Evolutionary conservation across 2,329 filamentous ascomycete genomes (phyloP), one percentile per base, ranked within the genome.

Genomic region (Daldinia eschscholtzii): DNA sequence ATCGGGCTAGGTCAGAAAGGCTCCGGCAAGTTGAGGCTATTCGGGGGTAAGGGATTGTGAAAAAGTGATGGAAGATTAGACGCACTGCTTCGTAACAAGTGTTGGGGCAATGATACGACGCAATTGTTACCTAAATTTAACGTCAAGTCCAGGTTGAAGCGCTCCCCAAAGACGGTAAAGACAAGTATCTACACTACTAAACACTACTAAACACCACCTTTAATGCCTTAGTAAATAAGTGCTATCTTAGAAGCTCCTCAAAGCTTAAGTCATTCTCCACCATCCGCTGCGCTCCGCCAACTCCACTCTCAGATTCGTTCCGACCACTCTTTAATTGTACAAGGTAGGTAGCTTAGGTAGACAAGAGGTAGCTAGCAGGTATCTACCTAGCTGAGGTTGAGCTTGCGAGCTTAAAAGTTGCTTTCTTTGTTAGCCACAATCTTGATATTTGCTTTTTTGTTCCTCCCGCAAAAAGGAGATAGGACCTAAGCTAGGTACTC

Each of bases 241-340:
- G 55, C 64, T 56, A 60, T 50, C 58, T 23, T 57, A 18, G 52
- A 23, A 9, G 20, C 13, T 10, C 10, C 12, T 39, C 13, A 37
- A 44, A 33, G 33, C 57, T 58, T 30, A 63, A 57, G 53, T 35
- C 10, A 37, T n/a, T n/a, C 64, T 65, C 68, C 64, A 61, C 61
- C 56, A 68, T 58, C 65, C 64, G 67, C 64, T 44, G 60, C 44
- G 30, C 63, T 65, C 68, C 68, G 67, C 61, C 50, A 44, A 55
- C 33, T 67, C 61, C 64, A 59, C 57, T 26, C 26, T 28, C 20
- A 53, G 20, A 26, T 28, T 15, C 18, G n/a, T 42, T 55, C 58
- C 48, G 42, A 57, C 61, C n/a, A 30, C 55, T 35, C 33, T 35
- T 15, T 41, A 53, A 39, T 2, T 41, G 15, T 13, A 50, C 15